Percentiles rank a stretch among this genome's conserved stretches.
These are phyloP conservation scores for Aquanectria penicillioides DNA, from an alignment of 2,329 filamentous ascomycete genomes.

Conservation along the genomic window DNA sequence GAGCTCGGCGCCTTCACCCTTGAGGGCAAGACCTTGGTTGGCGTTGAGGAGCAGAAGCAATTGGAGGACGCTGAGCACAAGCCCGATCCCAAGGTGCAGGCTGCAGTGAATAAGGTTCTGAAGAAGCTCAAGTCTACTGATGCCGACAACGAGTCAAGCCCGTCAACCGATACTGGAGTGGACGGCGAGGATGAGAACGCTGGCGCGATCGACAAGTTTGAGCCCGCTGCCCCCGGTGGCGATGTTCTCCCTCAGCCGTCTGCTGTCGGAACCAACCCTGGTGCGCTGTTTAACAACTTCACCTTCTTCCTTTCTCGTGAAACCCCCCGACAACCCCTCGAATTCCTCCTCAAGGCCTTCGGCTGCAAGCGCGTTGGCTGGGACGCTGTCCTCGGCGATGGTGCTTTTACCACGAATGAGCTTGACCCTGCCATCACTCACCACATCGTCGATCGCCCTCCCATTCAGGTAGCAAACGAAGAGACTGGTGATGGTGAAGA, in stretches of 20 bases:
- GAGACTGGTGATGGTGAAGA: slow-evolving; percentile 63
- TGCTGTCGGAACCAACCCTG: slow-evolving; percentile 71
- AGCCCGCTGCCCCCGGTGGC: slow-evolving; percentile 83
- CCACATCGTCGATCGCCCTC: slow-evolving; percentile 92
- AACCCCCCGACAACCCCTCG: slow-evolving; percentile 87
- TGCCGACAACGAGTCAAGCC: slow-evolving; percentile 54
- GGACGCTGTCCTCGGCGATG: slow-evolving; percentile 90
- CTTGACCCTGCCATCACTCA: slow-evolving; percentile 90
- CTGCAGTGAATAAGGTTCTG: slow-evolving; percentile 75
- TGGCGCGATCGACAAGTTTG: slow-evolving; percentile 88
- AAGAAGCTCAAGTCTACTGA: slow-evolving; percentile 70
- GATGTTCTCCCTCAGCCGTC: slow-evolving; percentile 86
- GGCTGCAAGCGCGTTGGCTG: slow-evolving; percentile 96
- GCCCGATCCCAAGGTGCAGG: slow-evolving; percentile 70
- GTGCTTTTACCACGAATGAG: slow-evolving; percentile 91
- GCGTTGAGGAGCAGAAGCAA: slow-evolving; percentile 63
- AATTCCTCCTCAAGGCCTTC: slow-evolving; percentile 93
- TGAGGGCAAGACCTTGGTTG: slow-evolving; percentile 74
- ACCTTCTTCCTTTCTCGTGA: slow-evolving; percentile 95
- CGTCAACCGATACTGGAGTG: slow-evolving; percentile 52
- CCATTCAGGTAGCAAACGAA: slow-evolving; percentile 68
- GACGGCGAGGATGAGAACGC: slow-evolving; percentile 60
- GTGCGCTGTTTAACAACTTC: slow-evolving; percentile 84
- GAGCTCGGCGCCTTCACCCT: slow-evolving; percentile 92
- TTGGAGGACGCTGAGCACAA: slow-evolving; percentile 58